Base-by-base conservation (phyloP, 1,139 yeast species). In the Taphrina betulina region DNA sequence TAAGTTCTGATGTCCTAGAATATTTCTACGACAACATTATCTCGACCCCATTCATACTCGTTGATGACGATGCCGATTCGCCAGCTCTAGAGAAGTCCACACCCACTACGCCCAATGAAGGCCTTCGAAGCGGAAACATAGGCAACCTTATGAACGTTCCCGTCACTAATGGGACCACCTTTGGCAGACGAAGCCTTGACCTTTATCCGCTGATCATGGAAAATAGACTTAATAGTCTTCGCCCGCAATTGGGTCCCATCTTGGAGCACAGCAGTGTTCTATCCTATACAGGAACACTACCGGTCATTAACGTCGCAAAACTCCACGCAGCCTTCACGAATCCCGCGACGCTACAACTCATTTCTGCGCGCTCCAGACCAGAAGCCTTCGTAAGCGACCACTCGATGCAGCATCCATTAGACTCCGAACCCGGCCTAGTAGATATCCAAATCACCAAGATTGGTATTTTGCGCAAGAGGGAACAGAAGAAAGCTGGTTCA, bases 21-120 rank as follows among this genome's bases (percentile, higher is more conserved):
- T 83, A 82, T 65, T 78, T 77, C 60, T 83, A 75, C 64, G 89
- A 82, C 63, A 83, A 83, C 64, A 78, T 82, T 45, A 78, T 82
- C 0, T 74, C 74, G 55, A 69, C 78, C 2, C 83, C 82, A 12
- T 81, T 83, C 57, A 68, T 72, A 19, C 72, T 70, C 28, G 65
- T 71, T 16, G 72, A 70, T 22, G 74, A 71, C 37, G 74, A 71
- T 16, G 59, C 60, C 16, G 59, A 58, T 12, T 23, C 46, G 4
- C 33, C 26, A 3, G 14, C 12, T 16, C 22, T 20, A 5, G 48
- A 43, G 19, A 5, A 14, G 22, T 43, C 48, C 7, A 35, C 26
- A 5, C 46, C 54, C 16, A 36, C 33, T 8, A 23, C 50, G 23
- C 35, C 53, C 20, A 22, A 24, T n/a, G 56, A 40, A 26, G 28